Conservation (phyloP, 192 early-diverging fungal genomes). For the Geranomyces variabilis region DNA sequence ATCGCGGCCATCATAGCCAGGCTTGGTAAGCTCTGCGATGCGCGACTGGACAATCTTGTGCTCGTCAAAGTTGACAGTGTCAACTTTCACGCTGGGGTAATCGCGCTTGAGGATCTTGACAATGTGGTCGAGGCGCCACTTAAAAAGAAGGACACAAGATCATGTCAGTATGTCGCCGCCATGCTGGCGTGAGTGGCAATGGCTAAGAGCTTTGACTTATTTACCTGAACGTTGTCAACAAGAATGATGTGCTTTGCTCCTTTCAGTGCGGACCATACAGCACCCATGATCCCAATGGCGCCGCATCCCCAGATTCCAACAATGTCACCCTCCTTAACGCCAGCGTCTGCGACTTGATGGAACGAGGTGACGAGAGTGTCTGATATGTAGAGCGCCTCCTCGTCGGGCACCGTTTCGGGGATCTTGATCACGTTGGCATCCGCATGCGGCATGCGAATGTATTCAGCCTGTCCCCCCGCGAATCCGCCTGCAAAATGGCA, state of each 20-base stretch:
- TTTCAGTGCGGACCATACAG: not conserved
- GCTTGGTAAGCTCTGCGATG: conserved; percentile 35
- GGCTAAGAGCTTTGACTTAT: not conserved
- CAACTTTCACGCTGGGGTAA: not conserved
- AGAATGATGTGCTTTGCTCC: conserved; percentile 16
- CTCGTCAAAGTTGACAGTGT: conserved; percentile 21
- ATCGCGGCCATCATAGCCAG: conserved; percentile 46
- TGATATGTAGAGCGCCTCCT: conserved; percentile 52
- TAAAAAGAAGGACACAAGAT: not conserved
- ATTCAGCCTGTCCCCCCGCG: conserved; percentile 53
- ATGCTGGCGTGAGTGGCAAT: not conserved
- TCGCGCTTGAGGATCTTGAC: conserved; percentile 11
- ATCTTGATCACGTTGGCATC: conserved; percentile 57
- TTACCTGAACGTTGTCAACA: conserved; percentile 8
- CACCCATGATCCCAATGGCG: conserved; percentile 49
- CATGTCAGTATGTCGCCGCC: no score
- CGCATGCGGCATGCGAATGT: conserved; percentile 52
- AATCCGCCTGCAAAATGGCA: conserved; percentile 28
- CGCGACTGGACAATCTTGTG: conserved; percentile 16
- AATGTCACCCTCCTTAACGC: conserved; percentile 39
- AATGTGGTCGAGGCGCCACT: conserved; percentile 16
- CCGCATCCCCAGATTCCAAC: conserved; percentile 60
- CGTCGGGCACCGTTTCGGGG: conserved; percentile 43
- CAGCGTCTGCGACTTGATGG: conserved; percentile 11
- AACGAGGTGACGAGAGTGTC: conserved; percentile 49